phyloP scores from a whole-genome alignment of 371 early-diverging fungal species.

The Nematocida ironsii region DNA sequence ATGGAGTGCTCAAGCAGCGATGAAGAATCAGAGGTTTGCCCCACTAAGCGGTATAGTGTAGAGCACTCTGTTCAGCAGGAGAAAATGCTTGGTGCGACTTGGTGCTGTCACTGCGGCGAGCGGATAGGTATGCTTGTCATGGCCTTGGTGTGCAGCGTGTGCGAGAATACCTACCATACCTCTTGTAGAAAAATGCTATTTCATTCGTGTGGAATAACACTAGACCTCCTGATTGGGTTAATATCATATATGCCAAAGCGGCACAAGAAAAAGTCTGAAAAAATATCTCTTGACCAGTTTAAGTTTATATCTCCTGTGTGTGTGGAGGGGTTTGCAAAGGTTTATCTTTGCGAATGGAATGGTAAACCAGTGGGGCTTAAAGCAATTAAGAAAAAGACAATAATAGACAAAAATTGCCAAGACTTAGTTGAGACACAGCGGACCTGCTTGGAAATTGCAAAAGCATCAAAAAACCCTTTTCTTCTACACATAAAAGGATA shows the following conservation, averaged over 20 bases:
- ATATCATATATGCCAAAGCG: constrained; percentile 45
- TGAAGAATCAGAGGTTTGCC: not conserved
- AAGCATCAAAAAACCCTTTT: constrained; percentile 76
- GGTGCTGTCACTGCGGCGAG: constrained; percentile 93
- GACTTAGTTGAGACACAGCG: constrained; percentile 82
- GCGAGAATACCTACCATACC: constrained; percentile 77
- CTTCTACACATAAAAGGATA: constrained; percentile 72
- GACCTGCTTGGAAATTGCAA: constrained; percentile 81
- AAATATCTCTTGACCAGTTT: constrained; percentile 77
- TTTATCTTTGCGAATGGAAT: constrained; percentile 80
- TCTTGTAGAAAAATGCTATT: constrained; percentile 80
- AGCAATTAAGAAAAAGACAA: constrained; percentile 86
- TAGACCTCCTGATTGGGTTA: constrained; percentile 72
- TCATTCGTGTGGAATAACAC: constrained; percentile 82
- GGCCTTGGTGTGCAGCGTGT: constrained; percentile 71
- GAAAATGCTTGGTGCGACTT: constrained; percentile 76
- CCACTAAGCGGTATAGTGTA: constrained; percentile 74
- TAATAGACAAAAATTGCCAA: constrained; percentile 83
- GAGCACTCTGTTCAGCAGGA: constrained; percentile 81
- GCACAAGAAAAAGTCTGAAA: not conserved
- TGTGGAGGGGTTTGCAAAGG: constrained; percentile 92
- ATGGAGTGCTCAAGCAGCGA: not conserved
- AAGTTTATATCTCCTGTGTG: constrained; percentile 84
- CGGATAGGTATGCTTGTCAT: constrained; percentile 78
- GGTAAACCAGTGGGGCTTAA: constrained; percentile 85